Evolutionary conservation across 2,329 filamentous ascomycete genomes (phyloP), one percentile per base, ranked within the genome.

Genomic region (Penicillium italicum): DNA sequence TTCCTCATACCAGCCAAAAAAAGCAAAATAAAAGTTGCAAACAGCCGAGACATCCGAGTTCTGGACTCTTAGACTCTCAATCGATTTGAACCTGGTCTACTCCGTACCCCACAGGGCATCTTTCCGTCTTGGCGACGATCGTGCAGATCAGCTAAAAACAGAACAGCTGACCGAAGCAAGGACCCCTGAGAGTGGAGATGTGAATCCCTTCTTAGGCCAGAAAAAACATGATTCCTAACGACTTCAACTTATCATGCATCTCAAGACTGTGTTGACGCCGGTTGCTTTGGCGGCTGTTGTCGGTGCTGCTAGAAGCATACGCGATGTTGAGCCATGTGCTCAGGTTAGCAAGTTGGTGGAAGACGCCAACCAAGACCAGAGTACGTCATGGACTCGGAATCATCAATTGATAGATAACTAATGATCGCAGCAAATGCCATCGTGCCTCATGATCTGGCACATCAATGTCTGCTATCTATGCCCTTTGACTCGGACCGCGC

Each of bases 401-500:
- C 20, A 34, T 22, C n/a, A 16, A 9, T 50, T 24, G 36, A 30
- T 50, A 20, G 36, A 30, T 26, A 22, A 40, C 53, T 63, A 46
- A 66, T 50, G 11, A 28, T 64, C 38, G 18, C 50, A 64, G 62
- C 28, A 16, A 55, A 20, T 40, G 46, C 57, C 42, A 36, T 45
- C 18, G 52, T 65, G 22, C 54, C 63, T 26, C 56, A 60, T 46
- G 56, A 61, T 24, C n/a, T 69, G 50, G 66, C 59, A 8, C 48
- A 65, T 50, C 59, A 58, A 43, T 70, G 68, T 47, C 48, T 70
- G 28, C 58, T 57, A 50, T 66, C 66, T 12, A 70, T 70, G 64
- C 68, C 68, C 9, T 69, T 70, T 46, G 61, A 68, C 28, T 61
- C 64, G 5, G 46, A 64, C 20, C 59, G 58, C 12, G 67, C 65